Conservation (phyloP, 2,329 filamentous ascomycete genomes). For the Phaeosphaeria sp. region DNA sequence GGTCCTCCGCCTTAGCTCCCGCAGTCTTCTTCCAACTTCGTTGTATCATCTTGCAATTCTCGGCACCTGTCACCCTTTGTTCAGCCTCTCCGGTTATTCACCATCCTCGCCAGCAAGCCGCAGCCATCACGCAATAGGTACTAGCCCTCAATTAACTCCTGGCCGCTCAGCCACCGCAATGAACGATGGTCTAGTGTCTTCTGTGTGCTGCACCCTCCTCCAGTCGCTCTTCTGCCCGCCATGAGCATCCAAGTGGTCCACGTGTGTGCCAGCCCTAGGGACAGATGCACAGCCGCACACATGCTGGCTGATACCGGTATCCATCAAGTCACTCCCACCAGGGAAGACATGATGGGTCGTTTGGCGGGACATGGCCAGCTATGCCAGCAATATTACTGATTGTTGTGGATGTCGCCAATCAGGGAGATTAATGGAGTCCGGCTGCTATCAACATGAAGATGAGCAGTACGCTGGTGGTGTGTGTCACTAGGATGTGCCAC, state of each 20-base stretch:
- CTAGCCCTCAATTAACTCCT: neutral
- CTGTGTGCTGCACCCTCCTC: neutral
- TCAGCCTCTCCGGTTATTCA: neutral
- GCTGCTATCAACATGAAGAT: too few species aligned
- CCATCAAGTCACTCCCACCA: neutral
- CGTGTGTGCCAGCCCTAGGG: neutral
- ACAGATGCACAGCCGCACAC: neutral
- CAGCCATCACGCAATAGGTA: neutral
- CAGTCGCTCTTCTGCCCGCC: neutral
- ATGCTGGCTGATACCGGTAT: too few species aligned
- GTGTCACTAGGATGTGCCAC: too few species aligned
- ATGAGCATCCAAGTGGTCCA: neutral
- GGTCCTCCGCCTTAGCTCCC: constrained; percentile 7
- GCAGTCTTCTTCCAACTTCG: constrained; percentile 11
- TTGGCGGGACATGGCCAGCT: too few species aligned
- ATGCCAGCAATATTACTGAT: too few species aligned
- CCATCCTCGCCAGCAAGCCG: neutral
- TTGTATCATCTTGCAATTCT: neutral
- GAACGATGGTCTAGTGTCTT: neutral
- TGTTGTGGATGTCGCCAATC: too few species aligned
- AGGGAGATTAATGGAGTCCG: too few species aligned
- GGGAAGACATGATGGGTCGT: neutral
- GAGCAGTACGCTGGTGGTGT: too few species aligned
- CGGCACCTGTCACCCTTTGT: neutral
- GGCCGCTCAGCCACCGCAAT: neutral